These are phyloP conservation scores for Cryptosporidium xiaoi DNA, from an alignment of 169 alveolate species.

Conservation along the genomic window DNA sequence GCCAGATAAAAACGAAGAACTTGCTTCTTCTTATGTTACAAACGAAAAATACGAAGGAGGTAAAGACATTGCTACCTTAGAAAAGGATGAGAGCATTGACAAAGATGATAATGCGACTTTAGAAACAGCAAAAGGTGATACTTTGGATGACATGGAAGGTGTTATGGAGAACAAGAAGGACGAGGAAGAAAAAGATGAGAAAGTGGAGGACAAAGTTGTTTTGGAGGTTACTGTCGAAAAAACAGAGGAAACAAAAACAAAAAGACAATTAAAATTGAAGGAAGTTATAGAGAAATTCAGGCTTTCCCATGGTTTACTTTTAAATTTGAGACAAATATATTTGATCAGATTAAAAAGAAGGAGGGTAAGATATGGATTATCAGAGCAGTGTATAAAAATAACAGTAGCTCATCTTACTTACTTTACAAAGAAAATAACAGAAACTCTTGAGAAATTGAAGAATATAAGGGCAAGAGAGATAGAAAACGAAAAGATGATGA, in stretches of 20 bases:
- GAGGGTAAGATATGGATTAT: background rate
- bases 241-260: background rate
- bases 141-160: background rate
- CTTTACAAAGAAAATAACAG: background rate
- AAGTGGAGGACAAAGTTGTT: background rate
- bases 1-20: constrained; percentile 8
- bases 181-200: background rate
- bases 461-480: background rate
- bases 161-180: background rate
- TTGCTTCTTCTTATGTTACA: background rate
- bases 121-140: background rate
- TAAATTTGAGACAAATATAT: constrained; percentile 14
- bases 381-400: constrained; percentile 19
- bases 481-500: background rate
- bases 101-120: background rate
- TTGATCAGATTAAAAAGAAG: constrained; percentile 13
- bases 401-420: constrained; percentile 19
- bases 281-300: too few species aligned
- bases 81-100: background rate
- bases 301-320: background rate
- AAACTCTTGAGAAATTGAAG: background rate
- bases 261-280: background rate
- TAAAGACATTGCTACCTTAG: background rate
- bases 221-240: background rate
- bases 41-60: background rate